phyloP scores from a whole-genome alignment of 2,329 filamentous ascomycete species.

The Sordariomycetes sp. region DNA sequence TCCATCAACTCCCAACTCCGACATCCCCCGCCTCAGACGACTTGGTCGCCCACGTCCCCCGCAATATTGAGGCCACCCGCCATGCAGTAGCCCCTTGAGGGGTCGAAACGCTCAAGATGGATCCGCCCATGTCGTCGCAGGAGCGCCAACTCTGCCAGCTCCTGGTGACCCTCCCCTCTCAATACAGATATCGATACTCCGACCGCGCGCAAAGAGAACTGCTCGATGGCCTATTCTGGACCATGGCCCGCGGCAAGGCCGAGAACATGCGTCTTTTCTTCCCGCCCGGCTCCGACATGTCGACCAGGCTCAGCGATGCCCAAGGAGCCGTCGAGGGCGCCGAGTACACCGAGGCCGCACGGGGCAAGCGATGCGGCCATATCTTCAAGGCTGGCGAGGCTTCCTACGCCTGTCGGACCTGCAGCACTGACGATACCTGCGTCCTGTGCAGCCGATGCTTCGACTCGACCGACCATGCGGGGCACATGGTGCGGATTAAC shows the following conservation, averaged over 20 bases:
- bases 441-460: conserved; percentile 92
- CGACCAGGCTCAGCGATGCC: conserved; percentile 71
- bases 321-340: conserved; percentile 90
- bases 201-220: conserved; percentile 62
- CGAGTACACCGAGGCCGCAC: conserved; percentile 85
- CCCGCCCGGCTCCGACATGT: conserved; percentile 58
- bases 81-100: neutral
- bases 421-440: conserved; percentile 88
- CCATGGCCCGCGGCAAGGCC: conserved; percentile 63
- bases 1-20: neutral
- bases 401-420: conserved; percentile 89
- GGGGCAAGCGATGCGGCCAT: conserved; percentile 90
- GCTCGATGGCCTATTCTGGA: conserved; percentile 73
- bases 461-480: conserved; percentile 87
- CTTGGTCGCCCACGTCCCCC: neutral
- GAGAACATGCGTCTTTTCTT: conserved; percentile 76
- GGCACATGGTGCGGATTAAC: conserved; percentile 81
- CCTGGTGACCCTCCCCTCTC: conserved; percentile 65
- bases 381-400: conserved; percentile 94
- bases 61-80: neutral
- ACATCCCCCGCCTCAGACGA: neutral
- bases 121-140: conserved; percentile 46
- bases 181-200: conserved; percentile 66
- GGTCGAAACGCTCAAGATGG: conserved; percentile 26
- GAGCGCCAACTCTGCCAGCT: conserved; percentile 79